A percentile compares a stretch with the other conserved stretches of the same genome.
Evolutionary conservation across 495 filamentous ascomycete species (phyloP).

Genomic region (Aspergillus panamensis): DNA sequence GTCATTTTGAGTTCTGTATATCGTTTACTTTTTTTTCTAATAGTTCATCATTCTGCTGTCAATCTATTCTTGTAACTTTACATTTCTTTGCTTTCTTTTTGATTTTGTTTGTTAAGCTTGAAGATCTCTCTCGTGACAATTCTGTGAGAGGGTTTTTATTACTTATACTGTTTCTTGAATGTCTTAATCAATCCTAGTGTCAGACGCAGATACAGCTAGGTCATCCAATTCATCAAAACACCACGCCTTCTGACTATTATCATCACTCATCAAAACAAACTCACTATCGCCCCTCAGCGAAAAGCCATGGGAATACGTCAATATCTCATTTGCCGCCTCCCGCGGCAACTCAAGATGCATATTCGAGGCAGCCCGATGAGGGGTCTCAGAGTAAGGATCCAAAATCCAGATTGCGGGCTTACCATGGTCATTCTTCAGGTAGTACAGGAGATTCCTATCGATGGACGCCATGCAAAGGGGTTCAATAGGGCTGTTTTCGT

Average conservation of each 20-base stretch:
- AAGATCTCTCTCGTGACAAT: background rate
- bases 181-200: no score
- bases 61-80: conserved; percentile 30
- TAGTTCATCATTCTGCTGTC: conserved; percentile 17
- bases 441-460: conserved; percentile 20
- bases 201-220: background rate
- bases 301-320: conserved; percentile 8
- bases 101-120: background rate
- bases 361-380: conserved; percentile 12
- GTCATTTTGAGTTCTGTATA: conserved; percentile 21
- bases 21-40: conserved; percentile 22
- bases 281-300: conserved; percentile 19
- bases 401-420: conserved; percentile 23
- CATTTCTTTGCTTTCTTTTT: background rate
- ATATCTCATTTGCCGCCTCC: conserved; percentile 8
- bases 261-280: conserved; percentile 17
- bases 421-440: conserved; percentile 20
- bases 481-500: conserved; percentile 1
- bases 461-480: conserved; percentile 16
- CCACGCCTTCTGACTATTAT: conserved; percentile 19
- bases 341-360: conserved; percentile 18
- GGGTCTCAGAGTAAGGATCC: conserved; percentile 11
- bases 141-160: no score
- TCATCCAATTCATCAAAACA: conserved; percentile 12
- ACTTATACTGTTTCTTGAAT: no score